Conservation (phyloP, 2,329 filamentous ascomycete genomes). For the Daldinia eschscholtzii region DNA sequence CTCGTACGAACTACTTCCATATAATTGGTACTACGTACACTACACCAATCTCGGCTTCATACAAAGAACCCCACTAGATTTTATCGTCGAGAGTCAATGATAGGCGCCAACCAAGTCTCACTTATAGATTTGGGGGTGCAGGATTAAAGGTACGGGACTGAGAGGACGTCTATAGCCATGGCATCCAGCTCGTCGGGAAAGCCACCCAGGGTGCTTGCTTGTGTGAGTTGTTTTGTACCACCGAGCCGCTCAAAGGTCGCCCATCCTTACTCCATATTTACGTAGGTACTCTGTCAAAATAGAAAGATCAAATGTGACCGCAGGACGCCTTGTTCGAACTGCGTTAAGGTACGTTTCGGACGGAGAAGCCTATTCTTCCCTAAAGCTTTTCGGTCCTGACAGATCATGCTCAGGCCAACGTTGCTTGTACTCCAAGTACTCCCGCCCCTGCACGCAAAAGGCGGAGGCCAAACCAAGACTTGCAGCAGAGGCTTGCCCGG, state of each 20-base stretch:
- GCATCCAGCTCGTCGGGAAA: constrained; percentile 48
- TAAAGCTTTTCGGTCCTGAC: constrained; percentile 2
- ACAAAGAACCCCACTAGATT: constrained; percentile 7
- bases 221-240: constrained; percentile 35
- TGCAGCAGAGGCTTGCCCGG: constrained; percentile 70
- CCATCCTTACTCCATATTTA: constrained; percentile 44
- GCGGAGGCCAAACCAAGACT: constrained; percentile 70
- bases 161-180: constrained; percentile 34
- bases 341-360: constrained; percentile 63
- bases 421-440: constrained; percentile 70
- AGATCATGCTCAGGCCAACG: constrained; percentile 63
- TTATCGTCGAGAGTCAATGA: constrained; percentile 26
- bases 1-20: background rate
- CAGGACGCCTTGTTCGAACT: constrained; percentile 70
- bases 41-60: background rate
- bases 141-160: constrained; percentile 4
- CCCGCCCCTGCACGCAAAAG: constrained; percentile 71
- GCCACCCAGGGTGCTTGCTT: constrained; percentile 50
- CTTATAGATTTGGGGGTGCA: constrained; percentile 26
- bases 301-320: constrained; percentile 74
- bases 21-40: background rate
- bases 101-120: constrained; percentile 17
- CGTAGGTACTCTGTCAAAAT: constrained; percentile 70
- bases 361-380: constrained; percentile 6
- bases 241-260: constrained; percentile 13